Percentiles rank a stretch among this genome's conserved stretches.
phyloP scores from a whole-genome alignment of 73 alveolate species.

The Uronychia setigera region DNA sequence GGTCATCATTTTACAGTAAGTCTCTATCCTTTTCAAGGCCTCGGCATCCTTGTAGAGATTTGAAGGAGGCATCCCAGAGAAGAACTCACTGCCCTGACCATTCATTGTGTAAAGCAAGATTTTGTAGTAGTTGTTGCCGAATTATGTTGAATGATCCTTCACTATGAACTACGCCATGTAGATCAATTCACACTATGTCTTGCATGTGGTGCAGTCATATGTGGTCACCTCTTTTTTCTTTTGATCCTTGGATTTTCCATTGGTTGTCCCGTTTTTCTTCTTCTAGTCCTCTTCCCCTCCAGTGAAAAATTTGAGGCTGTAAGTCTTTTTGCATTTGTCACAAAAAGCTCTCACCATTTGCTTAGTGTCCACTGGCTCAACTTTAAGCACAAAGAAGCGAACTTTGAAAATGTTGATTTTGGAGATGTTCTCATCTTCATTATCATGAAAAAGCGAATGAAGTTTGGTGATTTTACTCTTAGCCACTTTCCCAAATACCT shows the following conservation, averaged over 20 bases:
- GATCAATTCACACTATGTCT: constrained; percentile 36
- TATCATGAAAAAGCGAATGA: not conserved
- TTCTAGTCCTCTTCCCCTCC: constrained; percentile 14
- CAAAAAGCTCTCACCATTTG: constrained; percentile 30
- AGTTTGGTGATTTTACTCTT: constrained; percentile 27
- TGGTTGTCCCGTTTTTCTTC: not conserved
- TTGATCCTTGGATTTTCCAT: not conserved
- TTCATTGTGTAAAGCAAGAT: constrained; percentile 36
- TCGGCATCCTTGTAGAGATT: constrained; percentile 40
- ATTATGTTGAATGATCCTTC: constrained; percentile 38
- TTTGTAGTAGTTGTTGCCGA: constrained; percentile 32
- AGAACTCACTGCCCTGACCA: constrained; percentile 36
- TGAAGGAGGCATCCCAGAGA: constrained; percentile 42
- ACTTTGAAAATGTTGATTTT: constrained; percentile 25
- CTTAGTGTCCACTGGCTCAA: constrained; percentile 10
- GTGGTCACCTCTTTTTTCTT: not conserved
- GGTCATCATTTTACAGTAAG: constrained; percentile 19
- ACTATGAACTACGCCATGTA: constrained; percentile 38
- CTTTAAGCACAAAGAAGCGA: constrained; percentile 7
- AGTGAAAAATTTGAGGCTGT: constrained; percentile 6
- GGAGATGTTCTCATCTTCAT: not conserved
- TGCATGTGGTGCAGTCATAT: constrained; percentile 33
- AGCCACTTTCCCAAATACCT: too few relatives aligned
- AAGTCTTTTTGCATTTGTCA: constrained; percentile 17
- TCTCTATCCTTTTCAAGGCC: constrained; percentile 17